phyloP scores from a whole-genome alignment of 371 early-diverging fungal species.

The Mortierella sp. region DNA sequence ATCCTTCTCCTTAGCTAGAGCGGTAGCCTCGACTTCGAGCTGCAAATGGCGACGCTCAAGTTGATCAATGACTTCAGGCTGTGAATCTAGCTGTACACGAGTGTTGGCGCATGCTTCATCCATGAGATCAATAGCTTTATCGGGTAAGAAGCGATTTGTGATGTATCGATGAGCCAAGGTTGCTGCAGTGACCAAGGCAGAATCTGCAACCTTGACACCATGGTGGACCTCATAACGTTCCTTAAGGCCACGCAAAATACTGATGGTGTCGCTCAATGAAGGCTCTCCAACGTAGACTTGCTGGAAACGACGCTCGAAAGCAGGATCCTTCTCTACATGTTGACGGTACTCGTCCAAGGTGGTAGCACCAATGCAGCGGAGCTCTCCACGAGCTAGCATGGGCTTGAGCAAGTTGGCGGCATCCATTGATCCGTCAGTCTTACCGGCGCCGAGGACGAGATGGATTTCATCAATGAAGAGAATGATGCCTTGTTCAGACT shows the following conservation, averaged over 20 bases:
- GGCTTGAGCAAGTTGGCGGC: constrained; percentile 96
- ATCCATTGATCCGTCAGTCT: constrained; percentile 92
- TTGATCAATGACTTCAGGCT: constrained; percentile 95
- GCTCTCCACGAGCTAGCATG: constrained; percentile 86
- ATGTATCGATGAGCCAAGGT: constrained; percentile 85
- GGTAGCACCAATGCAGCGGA: constrained; percentile 94
- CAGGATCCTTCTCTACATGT: constrained; percentile 88
- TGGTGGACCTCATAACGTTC: constrained; percentile 89
- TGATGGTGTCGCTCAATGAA: constrained; percentile 83
- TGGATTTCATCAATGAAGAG: constrained; percentile 99
- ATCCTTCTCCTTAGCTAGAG: constrained; percentile 93
- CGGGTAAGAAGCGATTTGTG: constrained; percentile 81
- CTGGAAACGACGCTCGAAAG: constrained; percentile 93
- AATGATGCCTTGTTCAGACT: constrained; percentile 91
- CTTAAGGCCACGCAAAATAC: constrained; percentile 88
- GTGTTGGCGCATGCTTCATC: constrained; percentile 97
- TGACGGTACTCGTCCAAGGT: constrained; percentile 88
- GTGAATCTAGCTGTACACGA: constrained; percentile 95
- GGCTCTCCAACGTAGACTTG: constrained; percentile 88
- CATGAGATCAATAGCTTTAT: constrained; percentile 91
- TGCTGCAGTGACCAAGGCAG: constrained; percentile 85
- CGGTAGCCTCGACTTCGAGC: constrained; percentile 96
- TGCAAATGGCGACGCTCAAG: constrained; percentile 92
- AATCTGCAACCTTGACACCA: constrained; percentile 87
- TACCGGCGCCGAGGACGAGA: constrained; percentile 93